Percentiles rank a stretch among this genome's conserved stretches.
Evolutionary conservation across 2,329 filamentous ascomycete genomes (phyloP).

Genomic region (Podosphaera xanthii): DNA sequence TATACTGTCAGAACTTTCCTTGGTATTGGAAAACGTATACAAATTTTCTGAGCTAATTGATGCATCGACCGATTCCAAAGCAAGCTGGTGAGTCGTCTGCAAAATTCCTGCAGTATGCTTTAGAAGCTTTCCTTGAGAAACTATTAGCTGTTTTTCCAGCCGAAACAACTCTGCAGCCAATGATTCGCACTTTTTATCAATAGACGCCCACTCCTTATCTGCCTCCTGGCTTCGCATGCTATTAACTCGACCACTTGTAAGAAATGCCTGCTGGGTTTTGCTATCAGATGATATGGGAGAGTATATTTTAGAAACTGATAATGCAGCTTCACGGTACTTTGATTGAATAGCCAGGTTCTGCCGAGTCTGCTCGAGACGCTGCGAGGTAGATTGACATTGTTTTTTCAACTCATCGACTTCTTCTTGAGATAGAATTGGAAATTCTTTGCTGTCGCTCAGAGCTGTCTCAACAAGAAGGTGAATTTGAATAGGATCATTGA

Average conservation of each 20-base stretch:
- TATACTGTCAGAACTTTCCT: constrained; percentile 31
- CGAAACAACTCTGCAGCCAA: constrained; percentile 59
- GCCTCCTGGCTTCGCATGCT: constrained; percentile 30
- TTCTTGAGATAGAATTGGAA: constrained; percentile 68
- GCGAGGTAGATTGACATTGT: constrained; percentile 47
- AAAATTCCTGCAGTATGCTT: constrained; percentile 85
- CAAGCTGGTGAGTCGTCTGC: constrained; percentile 64
- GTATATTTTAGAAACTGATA: constrained; percentile 66
- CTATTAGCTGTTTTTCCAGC: constrained; percentile 54
- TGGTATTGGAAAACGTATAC: constrained; percentile 41
- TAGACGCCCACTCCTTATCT: constrained; percentile 50
- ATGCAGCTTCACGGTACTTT: constrained; percentile 83
- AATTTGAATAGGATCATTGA: constrained; percentile 56
- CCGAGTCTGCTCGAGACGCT: constrained; percentile 60
- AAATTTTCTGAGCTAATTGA: constrained; percentile 59
- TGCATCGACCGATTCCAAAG: constrained; percentile 28
- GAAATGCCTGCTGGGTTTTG: constrained; percentile 8
- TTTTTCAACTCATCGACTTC: constrained; percentile 85
- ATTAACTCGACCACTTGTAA: constrained; percentile 17
- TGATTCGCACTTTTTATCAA: constrained; percentile 66
- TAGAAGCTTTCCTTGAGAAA: constrained; percentile 52
- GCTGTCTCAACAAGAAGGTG: constrained; percentile 89
- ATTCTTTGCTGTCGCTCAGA: constrained; percentile 66
- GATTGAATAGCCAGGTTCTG: constrained; percentile 72
- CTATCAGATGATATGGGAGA: constrained; percentile 30